Evolutionary conservation across 495 filamentous ascomycete species (phyloP).

Genomic region (Annulohypoxylon maeteangense): DNA sequence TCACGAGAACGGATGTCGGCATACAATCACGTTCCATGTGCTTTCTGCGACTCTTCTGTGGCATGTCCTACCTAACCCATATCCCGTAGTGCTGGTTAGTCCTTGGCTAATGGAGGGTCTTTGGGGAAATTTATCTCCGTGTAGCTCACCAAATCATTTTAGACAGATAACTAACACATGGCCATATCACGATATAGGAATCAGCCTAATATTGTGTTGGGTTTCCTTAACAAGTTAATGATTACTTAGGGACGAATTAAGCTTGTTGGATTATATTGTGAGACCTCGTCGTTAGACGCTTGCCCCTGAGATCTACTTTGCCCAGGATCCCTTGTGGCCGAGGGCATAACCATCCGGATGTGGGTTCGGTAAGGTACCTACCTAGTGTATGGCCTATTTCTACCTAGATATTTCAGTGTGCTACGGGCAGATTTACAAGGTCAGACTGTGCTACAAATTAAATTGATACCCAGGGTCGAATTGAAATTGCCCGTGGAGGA

Average conservation of each 20-base stretch:
- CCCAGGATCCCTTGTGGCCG: constrained; percentile 6
- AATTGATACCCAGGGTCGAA: neutral
- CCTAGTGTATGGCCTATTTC: neutral
- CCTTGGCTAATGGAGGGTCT: constrained; percentile 17
- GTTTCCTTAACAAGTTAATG: constrained; percentile 8
- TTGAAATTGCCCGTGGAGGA: neutral
- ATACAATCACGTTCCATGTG: constrained; percentile 31
- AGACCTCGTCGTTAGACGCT: neutral
- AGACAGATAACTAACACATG: constrained; percentile 30
- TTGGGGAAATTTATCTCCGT: constrained; percentile 29
- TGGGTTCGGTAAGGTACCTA: constrained; percentile 28
- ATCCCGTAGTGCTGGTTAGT: constrained; percentile 13
- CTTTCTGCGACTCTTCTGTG: constrained; percentile 24
- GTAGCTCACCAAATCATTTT: constrained; percentile 2
- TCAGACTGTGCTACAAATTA: neutral
- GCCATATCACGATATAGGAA: constrained; percentile 16
- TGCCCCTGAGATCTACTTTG: neutral
- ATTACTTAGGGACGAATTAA: constrained; percentile 10
- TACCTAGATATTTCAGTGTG: neutral
- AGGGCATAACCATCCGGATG: constrained; percentile 2
- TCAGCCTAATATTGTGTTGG: constrained; percentile 34
- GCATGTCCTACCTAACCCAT: constrained; percentile 39
- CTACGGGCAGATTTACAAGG: constrained; percentile 3
- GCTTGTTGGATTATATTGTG: neutral
- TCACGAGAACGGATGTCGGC: constrained; percentile 27